phyloP scores from a whole-genome alignment of 495 filamentous ascomycete species.

The Neurospora africana region DNA sequence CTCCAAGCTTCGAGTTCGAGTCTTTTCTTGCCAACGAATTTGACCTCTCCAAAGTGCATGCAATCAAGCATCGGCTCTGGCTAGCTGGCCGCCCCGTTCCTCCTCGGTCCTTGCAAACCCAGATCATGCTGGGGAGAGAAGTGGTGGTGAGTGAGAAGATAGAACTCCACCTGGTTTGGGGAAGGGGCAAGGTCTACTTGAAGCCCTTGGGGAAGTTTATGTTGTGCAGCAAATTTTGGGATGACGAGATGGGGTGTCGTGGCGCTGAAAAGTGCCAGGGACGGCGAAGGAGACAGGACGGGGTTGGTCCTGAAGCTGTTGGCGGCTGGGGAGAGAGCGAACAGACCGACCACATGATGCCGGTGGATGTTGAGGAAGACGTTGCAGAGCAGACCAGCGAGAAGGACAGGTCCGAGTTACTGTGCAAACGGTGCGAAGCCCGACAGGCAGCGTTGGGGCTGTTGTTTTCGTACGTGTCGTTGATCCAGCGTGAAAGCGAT shows the following conservation, averaged over 20 bases:
- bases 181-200: constrained; percentile 21
- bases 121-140: constrained; percentile 22
- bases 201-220: constrained; percentile 30
- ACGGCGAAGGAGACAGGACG: background rate
- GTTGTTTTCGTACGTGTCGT: constrained; percentile 26
- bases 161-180: constrained; percentile 35
- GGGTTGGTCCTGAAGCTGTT: background rate
- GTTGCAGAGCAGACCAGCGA: background rate
- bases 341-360: background rate
- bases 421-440: background rate
- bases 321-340: background rate
- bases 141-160: constrained; percentile 34
- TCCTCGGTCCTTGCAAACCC: constrained; percentile 30
- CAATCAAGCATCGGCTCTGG: constrained; percentile 25
- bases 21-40: background rate
- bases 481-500: constrained; percentile 29
- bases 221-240: constrained; percentile 25
- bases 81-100: constrained; percentile 26
- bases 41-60: background rate
- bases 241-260: constrained; percentile 2
- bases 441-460: constrained; percentile 22
- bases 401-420: background rate
- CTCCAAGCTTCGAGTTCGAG: background rate
- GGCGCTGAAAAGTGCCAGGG: background rate
- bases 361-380: background rate